Evolutionary conservation across 2,329 filamentous ascomycete genomes (phyloP).

Genomic region (Nothophaeocryptopus gaeumannii): DNA sequence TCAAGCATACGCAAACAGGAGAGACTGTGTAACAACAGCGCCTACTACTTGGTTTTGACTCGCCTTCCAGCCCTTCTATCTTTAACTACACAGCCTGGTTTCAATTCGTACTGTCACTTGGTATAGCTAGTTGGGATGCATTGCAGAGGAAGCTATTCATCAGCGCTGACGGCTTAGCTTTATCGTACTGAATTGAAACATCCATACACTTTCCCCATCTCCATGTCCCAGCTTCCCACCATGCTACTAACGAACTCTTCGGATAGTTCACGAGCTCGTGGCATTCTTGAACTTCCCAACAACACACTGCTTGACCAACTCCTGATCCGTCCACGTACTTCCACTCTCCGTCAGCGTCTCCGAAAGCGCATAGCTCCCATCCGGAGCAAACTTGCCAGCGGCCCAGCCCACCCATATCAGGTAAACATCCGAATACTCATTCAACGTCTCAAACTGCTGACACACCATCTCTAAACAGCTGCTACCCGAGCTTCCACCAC

Average conservation of each 20-base stretch:
- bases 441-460: conserved; percentile 33
- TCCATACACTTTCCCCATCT: too few species aligned
- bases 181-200: too few species aligned
- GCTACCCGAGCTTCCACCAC: conserved; percentile 37
- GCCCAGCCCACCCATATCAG: conserved; percentile 36
- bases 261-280: neutral
- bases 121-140: too few species aligned
- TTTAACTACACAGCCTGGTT: too few species aligned
- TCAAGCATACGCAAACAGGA: too few species aligned
- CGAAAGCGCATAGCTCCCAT: conserved; percentile 28
- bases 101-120: too few species aligned
- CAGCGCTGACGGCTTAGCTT: too few species aligned
- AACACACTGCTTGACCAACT: conserved; percentile 30
- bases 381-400: conserved; percentile 30
- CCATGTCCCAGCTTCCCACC: too few species aligned
- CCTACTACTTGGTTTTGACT: too few species aligned
- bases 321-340: conserved; percentile 27
- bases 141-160: too few species aligned
- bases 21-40: too few species aligned
- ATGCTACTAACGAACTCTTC: neutral
- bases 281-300: conserved; percentile 29
- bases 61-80: too few species aligned
- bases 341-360: conserved; percentile 28
- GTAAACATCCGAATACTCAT: conserved; percentile 32
- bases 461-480: conserved; percentile 38